Evolutionary conservation across 1,284 basidiomycete species (phyloP).

Genomic region (Entoloma clypeatum): DNA sequence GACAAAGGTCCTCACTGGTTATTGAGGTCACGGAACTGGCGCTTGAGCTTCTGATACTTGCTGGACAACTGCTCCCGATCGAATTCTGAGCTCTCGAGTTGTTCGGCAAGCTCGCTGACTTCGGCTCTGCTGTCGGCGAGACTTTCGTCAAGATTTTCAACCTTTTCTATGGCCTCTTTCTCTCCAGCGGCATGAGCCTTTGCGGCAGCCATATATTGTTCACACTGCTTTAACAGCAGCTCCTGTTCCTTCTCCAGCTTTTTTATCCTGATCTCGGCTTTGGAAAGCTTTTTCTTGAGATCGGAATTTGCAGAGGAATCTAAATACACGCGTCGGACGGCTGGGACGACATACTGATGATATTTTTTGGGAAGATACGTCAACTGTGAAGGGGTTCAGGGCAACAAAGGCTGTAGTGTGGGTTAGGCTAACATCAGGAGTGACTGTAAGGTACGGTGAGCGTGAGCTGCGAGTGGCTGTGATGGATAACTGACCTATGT

Average conservation of each 20-base stretch:
- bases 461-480: background rate
- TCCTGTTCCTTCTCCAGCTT: conserved; percentile 37
- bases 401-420: background rate
- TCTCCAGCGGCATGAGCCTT: conserved; percentile 33
- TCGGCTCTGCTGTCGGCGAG: background rate
- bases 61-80: background rate
- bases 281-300: conserved; percentile 28
- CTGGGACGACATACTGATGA: conserved; percentile 51
- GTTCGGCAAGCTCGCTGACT: background rate
- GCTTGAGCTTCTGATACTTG: conserved; percentile 6
- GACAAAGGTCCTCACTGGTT: too few relatives aligned
- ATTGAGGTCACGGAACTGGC: conserved; percentile 2
- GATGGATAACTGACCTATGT: conserved; percentile 38
- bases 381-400: conserved; percentile 35
- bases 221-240: conserved; percentile 38
- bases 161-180: conserved; percentile 16
- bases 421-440: conserved; percentile 25
- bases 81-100: background rate
- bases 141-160: background rate
- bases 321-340: conserved; percentile 55
- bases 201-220: conserved; percentile 30
- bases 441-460: conserved; percentile 17
- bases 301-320: conserved; percentile 32
- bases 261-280: conserved; percentile 32
- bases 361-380: conserved; percentile 56